These are phyloP conservation scores for Fusarium mundagurra DNA, from an alignment of 2,329 filamentous ascomycete genomes.

Conservation along the genomic window DNA sequence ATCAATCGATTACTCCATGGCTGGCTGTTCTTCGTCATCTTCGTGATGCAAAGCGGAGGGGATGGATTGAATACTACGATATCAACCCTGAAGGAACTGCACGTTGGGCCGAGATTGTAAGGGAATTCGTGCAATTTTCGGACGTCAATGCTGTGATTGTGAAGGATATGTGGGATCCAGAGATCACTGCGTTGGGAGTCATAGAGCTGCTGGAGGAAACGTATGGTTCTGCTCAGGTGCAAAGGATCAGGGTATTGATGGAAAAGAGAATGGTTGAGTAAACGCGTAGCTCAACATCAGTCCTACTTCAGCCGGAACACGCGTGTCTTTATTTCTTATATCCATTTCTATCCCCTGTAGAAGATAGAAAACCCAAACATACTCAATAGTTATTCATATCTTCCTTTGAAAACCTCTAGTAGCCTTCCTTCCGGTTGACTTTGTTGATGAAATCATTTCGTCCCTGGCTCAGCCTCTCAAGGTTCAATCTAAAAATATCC, in stretches of 20 bases:
- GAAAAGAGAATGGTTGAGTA: not conserved
- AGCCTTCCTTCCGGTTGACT: conserved; percentile 50
- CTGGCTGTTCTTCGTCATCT: conserved; percentile 2
- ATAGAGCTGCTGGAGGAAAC: conserved; percentile 1
- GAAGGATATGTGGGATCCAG: conserved; percentile 8
- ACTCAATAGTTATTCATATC: no score
- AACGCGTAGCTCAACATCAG: not conserved
- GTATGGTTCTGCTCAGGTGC: not conserved
- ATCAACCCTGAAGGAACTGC: not conserved
- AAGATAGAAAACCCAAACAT: not conserved
- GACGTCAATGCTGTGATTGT: not conserved
- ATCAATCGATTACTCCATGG: not conserved
- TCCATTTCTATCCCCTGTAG: not conserved
- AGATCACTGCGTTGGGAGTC: not conserved
- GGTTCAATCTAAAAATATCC: conserved; percentile 55
- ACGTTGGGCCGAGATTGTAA: not conserved
- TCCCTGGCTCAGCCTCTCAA: conserved; percentile 51
- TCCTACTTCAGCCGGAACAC: not conserved
- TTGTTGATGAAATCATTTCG: conserved; percentile 52
- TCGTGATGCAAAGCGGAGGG: conserved; percentile 8
- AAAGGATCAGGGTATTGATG: not conserved
- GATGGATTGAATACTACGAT: conserved; percentile 11
- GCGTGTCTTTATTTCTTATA: not conserved
- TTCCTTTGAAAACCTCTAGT: conserved; percentile 28
- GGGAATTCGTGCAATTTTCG: not conserved